Evolutionary conservation across 2,329 filamentous ascomycete genomes (phyloP).

Genomic region (Epichloe hybrida): DNA sequence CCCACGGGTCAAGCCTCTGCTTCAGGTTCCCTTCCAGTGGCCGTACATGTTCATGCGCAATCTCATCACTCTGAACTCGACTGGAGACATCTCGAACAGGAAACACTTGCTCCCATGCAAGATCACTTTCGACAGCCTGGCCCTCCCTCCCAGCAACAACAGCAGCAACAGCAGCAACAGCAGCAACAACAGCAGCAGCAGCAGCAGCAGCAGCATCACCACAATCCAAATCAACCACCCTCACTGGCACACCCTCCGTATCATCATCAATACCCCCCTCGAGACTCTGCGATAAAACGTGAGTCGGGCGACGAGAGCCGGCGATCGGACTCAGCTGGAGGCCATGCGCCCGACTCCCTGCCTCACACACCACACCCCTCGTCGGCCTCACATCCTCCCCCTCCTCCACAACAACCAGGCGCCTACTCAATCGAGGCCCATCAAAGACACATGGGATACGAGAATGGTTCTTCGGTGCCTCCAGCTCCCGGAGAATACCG

Average conservation of each 20-base stretch:
- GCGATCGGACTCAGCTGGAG: slow-evolving; percentile 36
- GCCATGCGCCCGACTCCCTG: slow-evolving; percentile 25
- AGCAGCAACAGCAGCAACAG: slow-evolving; percentile 9
- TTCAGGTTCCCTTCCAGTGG: slow-evolving; percentile 13
- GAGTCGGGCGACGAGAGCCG: slow-evolving; percentile 39
- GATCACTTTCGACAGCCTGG: slow-evolving; percentile 30
- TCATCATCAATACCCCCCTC: slow-evolving; percentile 29
- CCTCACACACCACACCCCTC: slow-evolving; percentile 19
- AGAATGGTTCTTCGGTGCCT: slow-evolving; percentile 31
- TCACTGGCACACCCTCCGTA: slow-evolving; percentile 32
- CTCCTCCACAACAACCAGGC: slow-evolving; percentile 17
- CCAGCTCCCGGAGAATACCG: slow-evolving; percentile 31
- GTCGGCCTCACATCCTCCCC: slow-evolving; percentile 15
- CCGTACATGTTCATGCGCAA: slow-evolving; percentile 18
- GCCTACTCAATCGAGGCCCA: slow-evolving; percentile 30
- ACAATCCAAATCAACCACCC: slow-evolving; percentile 18
- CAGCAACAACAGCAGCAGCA: slow-evolving; percentile 3
- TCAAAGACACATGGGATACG: slow-evolving; percentile 40
- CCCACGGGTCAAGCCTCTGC: not conserved
- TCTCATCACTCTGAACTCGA: slow-evolving; percentile 30
- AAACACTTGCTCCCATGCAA: slow-evolving; percentile 40
- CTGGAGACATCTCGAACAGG: slow-evolving; percentile 44
- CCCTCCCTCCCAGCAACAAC: not conserved
- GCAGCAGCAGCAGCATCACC: slow-evolving; percentile 10
- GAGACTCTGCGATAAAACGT: slow-evolving; percentile 43